Evolutionary conservation across 805 yeast genomes (phyloP).

Genomic region (Barnettozyma botsteinii): DNA sequence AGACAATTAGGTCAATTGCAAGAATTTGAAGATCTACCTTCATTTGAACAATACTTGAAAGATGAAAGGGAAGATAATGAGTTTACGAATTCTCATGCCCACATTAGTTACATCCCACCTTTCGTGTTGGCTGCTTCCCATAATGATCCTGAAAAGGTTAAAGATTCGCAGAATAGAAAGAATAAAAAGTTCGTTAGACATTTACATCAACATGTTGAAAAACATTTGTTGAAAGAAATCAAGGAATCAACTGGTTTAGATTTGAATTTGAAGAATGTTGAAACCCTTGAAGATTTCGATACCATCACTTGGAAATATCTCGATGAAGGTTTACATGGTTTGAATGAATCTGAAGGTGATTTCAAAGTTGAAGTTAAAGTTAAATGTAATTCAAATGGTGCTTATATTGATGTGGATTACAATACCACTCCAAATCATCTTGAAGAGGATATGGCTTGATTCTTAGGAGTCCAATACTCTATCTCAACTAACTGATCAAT

Average conservation of each 20-base stretch:
- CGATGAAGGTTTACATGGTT: slow-evolving; percentile 49
- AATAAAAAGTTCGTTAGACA: slow-evolving; percentile 68
- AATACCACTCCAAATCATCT: slow-evolving; percentile 33
- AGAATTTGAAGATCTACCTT: slow-evolving; percentile 54
- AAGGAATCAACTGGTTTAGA: slow-evolving; percentile 51
- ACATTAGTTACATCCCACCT: slow-evolving; percentile 65
- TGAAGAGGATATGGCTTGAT: slow-evolving; percentile 1
- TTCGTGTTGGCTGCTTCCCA: slow-evolving; percentile 62
- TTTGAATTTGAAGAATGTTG: slow-evolving; percentile 45
- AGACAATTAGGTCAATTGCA: slow-evolving; percentile 20
- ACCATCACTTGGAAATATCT: slow-evolving; percentile 57
- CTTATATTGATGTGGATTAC: slow-evolving; percentile 62
- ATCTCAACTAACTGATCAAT: no score
- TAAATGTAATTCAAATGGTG: slow-evolving; percentile 59
- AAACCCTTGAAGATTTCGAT: slow-evolving; percentile 40
- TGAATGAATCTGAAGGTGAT: slow-evolving; percentile 37
- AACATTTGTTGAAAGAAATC: slow-evolving; percentile 65
- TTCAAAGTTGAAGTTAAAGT: slow-evolving; percentile 63
- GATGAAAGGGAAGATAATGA: slow-evolving; percentile 78
- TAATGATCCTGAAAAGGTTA: slow-evolving; percentile 63
- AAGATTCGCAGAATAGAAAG: slow-evolving; percentile 66
- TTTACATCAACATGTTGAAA: slow-evolving; percentile 67
- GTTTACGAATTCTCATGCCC: slow-evolving; percentile 62
- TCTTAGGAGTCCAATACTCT: no score
- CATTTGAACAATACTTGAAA: slow-evolving; percentile 58